A percentile compares a stretch with the other conserved stretches of the same genome.
Conservation (phyloP, 768 basidiomycete genomes). For the Psilocybe sp. region DNA sequence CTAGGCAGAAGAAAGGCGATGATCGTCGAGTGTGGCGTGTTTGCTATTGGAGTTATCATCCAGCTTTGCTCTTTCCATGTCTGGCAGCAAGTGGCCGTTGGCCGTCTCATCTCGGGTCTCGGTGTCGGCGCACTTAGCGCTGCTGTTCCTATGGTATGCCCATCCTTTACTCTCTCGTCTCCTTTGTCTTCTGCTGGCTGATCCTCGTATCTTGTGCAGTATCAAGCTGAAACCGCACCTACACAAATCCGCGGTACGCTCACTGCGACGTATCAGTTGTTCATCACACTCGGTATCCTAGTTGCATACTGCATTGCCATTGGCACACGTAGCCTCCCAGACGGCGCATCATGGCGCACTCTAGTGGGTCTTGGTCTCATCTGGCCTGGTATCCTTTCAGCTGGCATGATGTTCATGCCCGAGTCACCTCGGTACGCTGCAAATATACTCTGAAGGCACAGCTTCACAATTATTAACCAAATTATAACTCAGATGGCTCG, state of each 20-base stretch:
- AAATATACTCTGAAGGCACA: not conserved
- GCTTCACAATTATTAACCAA: slow-evolving; percentile 3
- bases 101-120: slow-evolving; percentile 63
- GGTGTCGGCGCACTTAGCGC: slow-evolving; percentile 69
- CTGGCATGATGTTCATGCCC: slow-evolving; percentile 70
- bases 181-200: not conserved
- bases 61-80: slow-evolving; percentile 46
- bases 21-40: slow-evolving; percentile 54
- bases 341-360: slow-evolving; percentile 57
- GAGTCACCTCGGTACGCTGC: slow-evolving; percentile 51
- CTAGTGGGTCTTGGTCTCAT: slow-evolving; percentile 60
- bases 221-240: slow-evolving; percentile 73
- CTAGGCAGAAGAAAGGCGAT: slow-evolving; percentile 69
- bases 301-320: slow-evolving; percentile 68
- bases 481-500: slow-evolving; percentile 45
- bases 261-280: slow-evolving; percentile 60
- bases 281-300: slow-evolving; percentile 71
- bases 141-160: slow-evolving; percentile 58
- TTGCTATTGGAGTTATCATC: slow-evolving; percentile 59
- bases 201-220: slow-evolving; percentile 30
- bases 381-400: slow-evolving; percentile 59
- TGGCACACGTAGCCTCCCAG: slow-evolving; percentile 50
- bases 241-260: slow-evolving; percentile 68
- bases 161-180: slow-evolving; percentile 1
- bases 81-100: slow-evolving; percentile 70